These are phyloP conservation scores for Trichoderma cornu-damae DNA, from an alignment of 2,329 filamentous ascomycete genomes.

Conservation along the genomic window DNA sequence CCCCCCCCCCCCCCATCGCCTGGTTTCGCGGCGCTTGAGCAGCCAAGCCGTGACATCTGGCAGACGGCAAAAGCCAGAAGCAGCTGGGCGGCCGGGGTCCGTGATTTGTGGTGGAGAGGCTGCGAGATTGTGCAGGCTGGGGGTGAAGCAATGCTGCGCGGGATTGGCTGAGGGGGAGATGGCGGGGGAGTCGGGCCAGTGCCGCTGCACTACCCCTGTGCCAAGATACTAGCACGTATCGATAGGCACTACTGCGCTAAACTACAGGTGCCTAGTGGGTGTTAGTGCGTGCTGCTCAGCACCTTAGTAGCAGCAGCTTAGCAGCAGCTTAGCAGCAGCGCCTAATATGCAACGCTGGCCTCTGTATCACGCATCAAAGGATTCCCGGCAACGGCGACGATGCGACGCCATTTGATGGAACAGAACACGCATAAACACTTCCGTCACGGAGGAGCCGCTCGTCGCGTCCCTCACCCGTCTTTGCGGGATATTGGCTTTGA, in stretches of 20 bases:
- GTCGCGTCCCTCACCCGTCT: background rate
- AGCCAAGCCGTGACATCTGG: conserved; percentile 4
- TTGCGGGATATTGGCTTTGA: background rate
- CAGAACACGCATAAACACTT: background rate
- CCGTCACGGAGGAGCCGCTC: background rate
- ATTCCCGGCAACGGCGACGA: too few species aligned
- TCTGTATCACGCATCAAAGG: background rate
- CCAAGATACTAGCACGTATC: too few species aligned
- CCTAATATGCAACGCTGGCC: background rate
- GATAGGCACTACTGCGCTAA: too few species aligned
- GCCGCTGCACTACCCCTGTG: too few species aligned
- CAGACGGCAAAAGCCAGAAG: background rate
- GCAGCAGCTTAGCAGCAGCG: background rate
- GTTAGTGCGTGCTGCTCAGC: too few species aligned
- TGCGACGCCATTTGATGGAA: too few species aligned
- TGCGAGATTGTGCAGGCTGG: conserved; percentile 15
- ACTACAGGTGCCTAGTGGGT: too few species aligned
- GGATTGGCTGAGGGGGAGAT: background rate
- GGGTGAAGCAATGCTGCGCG: too few species aligned
- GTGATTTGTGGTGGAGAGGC: conserved; percentile 17
- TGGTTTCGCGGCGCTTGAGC: background rate
- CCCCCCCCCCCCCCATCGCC: background rate
- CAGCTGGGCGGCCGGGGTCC: conserved; percentile 2
- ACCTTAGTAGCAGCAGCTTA: too few species aligned
- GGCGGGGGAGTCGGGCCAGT: background rate